Conservation (phyloP, 192 early-diverging fungal species). For the Endogone sp. region DNA sequence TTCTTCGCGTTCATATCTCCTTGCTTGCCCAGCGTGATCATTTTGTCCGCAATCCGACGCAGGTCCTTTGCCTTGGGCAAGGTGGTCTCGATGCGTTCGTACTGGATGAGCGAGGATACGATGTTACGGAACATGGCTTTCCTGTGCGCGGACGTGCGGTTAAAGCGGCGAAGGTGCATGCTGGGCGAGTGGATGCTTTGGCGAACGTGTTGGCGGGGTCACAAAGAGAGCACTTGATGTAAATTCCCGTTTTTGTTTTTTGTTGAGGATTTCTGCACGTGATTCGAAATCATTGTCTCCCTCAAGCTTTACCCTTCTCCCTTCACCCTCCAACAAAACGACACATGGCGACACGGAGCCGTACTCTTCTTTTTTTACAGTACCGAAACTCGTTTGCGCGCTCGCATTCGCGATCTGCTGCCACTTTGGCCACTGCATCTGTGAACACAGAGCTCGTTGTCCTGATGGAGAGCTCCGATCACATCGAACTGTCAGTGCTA, state of each 20-base stretch:
- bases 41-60: slow-evolving; percentile 79
- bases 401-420: slow-evolving; percentile 45
- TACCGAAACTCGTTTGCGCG: slow-evolving; percentile 85
- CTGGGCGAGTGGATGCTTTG: too few species aligned
- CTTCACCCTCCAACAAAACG: slow-evolving; percentile 4
- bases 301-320: background rate
- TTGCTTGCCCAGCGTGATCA: slow-evolving; percentile 83
- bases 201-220: too few species aligned
- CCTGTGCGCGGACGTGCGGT: slow-evolving; percentile 63
- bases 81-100: slow-evolving; percentile 92
- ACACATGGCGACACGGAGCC: slow-evolving; percentile 79
- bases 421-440: slow-evolving; percentile 22
- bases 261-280: background rate
- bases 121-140: slow-evolving; percentile 80
- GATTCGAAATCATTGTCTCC: too few species aligned
- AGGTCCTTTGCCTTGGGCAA: slow-evolving; percentile 89
- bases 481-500: slow-evolving; percentile 84
- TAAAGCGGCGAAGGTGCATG: slow-evolving; percentile 55
- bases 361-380: slow-evolving; percentile 90
- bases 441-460: slow-evolving; percentile 42
- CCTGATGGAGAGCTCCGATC: slow-evolving; percentile 67
- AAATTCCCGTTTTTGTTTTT: too few species aligned
- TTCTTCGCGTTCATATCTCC: slow-evolving; percentile 56
- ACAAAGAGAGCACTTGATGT: too few species aligned
- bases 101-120: slow-evolving; percentile 76